These are phyloP conservation scores for Penicillium thymicola DNA, from an alignment of 2,329 filamentous ascomycete genomes.

Conservation along the genomic window DNA sequence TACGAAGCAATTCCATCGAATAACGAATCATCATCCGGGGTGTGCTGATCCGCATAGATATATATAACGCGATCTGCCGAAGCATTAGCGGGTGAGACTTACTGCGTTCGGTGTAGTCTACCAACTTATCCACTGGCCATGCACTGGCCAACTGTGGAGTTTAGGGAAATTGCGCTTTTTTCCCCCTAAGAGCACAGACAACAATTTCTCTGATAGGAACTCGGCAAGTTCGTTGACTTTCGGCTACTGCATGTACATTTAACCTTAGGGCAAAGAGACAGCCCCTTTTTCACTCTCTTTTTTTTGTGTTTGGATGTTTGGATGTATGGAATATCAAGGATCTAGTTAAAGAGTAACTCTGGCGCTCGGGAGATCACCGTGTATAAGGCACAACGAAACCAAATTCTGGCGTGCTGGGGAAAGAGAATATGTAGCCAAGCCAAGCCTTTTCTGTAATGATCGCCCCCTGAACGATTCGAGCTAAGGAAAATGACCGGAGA, in stretches of 20 bases:
- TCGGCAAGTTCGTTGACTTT: slow-evolving; percentile 11
- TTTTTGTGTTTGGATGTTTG: neutral
- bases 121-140: neutral
- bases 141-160: slow-evolving; percentile 20
- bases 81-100: slow-evolving; percentile 23
- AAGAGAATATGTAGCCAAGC: neutral
- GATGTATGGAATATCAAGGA: neutral
- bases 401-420: neutral
- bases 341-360: neutral
- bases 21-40: slow-evolving; percentile 13
- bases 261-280: too few relatives aligned
- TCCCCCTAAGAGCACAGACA: slow-evolving; percentile 16
- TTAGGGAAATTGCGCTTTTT: slow-evolving; percentile 8
- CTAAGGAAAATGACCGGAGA: slow-evolving; percentile 1
- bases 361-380: neutral
- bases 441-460: neutral
- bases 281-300: neutral
- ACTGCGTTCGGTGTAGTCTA: slow-evolving; percentile 21
- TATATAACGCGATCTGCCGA: slow-evolving; percentile 22
- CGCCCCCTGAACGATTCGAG: slow-evolving; percentile 1
- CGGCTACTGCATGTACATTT: neutral
- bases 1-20: neutral
- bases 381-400: neutral
- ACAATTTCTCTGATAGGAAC: neutral
- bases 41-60: slow-evolving; percentile 3